A percentile compares a stretch with the other conserved stretches of the same genome.
phyloP scores from a whole-genome alignment of 768 basidiomycete genomes.

The Agaricus subrufescens region DNA sequence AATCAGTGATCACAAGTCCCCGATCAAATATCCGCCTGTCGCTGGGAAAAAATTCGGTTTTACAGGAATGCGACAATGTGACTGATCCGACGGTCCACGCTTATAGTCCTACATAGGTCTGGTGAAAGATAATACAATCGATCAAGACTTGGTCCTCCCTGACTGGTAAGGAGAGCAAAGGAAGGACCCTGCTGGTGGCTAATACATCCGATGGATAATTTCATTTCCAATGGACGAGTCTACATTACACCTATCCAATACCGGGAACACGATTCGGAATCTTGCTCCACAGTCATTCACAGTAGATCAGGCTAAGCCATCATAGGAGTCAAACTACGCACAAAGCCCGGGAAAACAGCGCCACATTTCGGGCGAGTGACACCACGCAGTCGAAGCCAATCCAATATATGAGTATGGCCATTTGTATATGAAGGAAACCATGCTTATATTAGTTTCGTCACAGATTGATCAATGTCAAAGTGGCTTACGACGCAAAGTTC shows the following conservation, averaged over 20 bases:
- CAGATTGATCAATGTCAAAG: neutral
- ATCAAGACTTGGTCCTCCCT: too few species aligned
- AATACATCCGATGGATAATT: neutral
- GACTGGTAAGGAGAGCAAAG: too few species aligned
- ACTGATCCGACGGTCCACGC: neutral
- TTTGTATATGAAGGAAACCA: neutral
- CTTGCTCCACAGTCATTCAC: conserved; percentile 2
- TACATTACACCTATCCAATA: conserved; percentile 5
- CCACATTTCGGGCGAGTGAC: neutral
- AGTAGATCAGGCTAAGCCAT: neutral
- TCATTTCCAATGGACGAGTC: neutral
- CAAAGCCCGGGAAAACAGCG: neutral
- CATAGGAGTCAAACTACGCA: conserved; percentile 4
- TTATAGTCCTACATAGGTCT: too few species aligned
- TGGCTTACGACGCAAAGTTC: conserved; percentile 20
- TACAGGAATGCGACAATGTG: neutral
- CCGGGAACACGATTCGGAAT: conserved; percentile 2
- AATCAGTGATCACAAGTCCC: too few species aligned
- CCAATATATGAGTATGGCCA: neutral
- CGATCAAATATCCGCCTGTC: neutral
- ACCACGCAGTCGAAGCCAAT: neutral
- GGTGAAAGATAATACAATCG: too few species aligned
- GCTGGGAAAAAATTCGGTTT: neutral
- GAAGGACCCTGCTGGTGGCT: too few species aligned
- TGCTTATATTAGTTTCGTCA: neutral